Conservation (phyloP, 1,284 basidiomycete genomes). For the Trichosporon asahii region DNA sequence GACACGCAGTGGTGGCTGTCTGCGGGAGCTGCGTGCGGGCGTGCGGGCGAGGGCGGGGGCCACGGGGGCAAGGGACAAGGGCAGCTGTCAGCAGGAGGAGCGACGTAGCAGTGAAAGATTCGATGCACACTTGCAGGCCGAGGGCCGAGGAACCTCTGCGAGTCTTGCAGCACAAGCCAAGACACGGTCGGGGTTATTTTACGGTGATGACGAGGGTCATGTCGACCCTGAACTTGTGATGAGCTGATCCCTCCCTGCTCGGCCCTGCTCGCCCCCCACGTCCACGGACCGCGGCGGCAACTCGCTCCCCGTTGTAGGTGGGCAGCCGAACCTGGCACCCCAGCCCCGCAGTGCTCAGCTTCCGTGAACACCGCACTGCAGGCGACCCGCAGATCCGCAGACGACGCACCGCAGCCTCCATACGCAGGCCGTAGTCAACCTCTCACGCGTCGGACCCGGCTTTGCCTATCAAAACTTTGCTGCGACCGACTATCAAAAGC, state of each 20-base stretch:
- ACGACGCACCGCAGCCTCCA: too few relatives aligned
- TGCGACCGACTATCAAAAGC: too few relatives aligned
- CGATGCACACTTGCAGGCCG: neutral
- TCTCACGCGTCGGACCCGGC: too few relatives aligned
- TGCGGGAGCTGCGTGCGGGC: neutral
- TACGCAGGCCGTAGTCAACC: too few relatives aligned
- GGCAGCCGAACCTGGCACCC: neutral
- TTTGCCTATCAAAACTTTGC: too few relatives aligned
- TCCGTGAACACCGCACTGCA: too few relatives aligned
- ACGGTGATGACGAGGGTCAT: neutral
- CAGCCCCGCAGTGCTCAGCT: too few relatives aligned
- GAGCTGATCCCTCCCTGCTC: neutral
- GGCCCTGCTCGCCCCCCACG: neutral
- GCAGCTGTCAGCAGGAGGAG: neutral
- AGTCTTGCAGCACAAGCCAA: neutral
- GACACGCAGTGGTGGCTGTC: neutral
- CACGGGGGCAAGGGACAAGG: neutral
- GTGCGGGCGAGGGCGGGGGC: neutral
- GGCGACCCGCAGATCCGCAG: too few relatives aligned
- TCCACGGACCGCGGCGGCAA: neutral
- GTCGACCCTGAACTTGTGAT: slow-evolving; percentile 3
- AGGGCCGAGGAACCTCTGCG: neutral
- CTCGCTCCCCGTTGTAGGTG: neutral
- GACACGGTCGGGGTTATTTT: neutral
- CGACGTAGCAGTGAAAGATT: neutral